phyloP scores from a whole-genome alignment of 2,329 filamentous ascomycete genomes.

The Paecilomyces niveus region DNA sequence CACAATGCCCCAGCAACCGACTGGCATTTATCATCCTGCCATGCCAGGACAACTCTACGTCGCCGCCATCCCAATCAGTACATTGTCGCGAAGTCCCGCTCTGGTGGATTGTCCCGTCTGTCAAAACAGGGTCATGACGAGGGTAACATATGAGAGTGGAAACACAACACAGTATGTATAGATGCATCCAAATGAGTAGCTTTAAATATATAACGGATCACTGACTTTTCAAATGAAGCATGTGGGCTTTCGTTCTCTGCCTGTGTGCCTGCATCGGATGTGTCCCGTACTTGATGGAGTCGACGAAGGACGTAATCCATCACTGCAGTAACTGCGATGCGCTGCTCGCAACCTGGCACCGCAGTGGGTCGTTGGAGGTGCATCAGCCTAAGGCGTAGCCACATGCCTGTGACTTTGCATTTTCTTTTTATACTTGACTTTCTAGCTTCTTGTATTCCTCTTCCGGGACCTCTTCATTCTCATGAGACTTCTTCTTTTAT shows the following conservation, averaged over 20 bases:
- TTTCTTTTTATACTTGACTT: too few relatives aligned
- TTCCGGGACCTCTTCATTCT: too few relatives aligned
- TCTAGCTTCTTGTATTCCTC: too few relatives aligned
- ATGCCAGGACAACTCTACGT: not conserved
- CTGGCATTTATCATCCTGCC: not conserved
- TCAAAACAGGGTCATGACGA: constrained; percentile 33
- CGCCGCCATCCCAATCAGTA: not conserved
- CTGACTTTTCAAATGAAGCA: constrained; percentile 21
- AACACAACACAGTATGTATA: constrained; percentile 36
- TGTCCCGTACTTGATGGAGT: constrained; percentile 42
- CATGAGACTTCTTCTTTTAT: too few relatives aligned
- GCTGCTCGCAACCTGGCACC: constrained; percentile 43
- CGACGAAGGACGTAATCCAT: constrained; percentile 44
- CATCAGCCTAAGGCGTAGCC: constrained; percentile 10
- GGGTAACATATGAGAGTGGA: constrained; percentile 24
- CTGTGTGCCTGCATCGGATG: constrained; percentile 39
- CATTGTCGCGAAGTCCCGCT: constrained; percentile 19
- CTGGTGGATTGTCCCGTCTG: constrained; percentile 45
- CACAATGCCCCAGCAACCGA: not conserved
- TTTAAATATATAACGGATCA: not conserved
- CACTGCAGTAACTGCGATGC: constrained; percentile 41
- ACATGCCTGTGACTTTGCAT: not conserved
- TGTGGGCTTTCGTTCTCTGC: constrained; percentile 41
- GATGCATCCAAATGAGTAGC: not conserved
- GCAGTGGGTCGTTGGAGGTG: constrained; percentile 41